phyloP scores from a whole-genome alignment of 176 grass and related monocot species.

The Carex myosuroides region DNA sequence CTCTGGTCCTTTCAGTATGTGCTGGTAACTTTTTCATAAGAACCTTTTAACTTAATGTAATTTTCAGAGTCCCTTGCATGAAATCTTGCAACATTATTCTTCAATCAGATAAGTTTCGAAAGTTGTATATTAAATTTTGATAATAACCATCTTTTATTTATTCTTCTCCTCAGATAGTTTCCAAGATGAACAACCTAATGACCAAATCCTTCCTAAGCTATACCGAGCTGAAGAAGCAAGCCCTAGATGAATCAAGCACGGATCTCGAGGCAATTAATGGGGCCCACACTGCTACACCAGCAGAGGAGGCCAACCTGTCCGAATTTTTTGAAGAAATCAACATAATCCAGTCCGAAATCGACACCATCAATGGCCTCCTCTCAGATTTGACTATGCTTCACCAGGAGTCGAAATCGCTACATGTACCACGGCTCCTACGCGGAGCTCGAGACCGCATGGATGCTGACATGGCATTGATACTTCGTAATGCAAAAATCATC shows the following conservation, averaged over 20 bases:
- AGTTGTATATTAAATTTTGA: background rate
- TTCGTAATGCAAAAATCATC: conserved; percentile 39
- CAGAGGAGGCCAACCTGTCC: conserved; percentile 12
- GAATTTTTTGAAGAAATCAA: conserved; percentile 33
- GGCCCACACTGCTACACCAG: background rate
- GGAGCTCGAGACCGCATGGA: conserved; percentile 39
- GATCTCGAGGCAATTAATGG: conserved; percentile 7
- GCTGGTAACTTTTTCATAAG: background rate
- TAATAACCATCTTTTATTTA: background rate
- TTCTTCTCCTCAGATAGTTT: background rate
- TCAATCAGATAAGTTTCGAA: background rate
- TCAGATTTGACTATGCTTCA: conserved; percentile 28
- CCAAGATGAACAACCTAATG: conserved; percentile 31
- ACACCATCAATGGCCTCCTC: conserved; percentile 25
- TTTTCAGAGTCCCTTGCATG: background rate
- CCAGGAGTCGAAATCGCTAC: conserved; percentile 27
- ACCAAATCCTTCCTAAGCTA: conserved; percentile 28
- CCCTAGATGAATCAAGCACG: background rate
- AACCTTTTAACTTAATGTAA: background rate
- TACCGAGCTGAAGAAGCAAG: conserved; percentile 20
- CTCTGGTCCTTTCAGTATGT: background rate
- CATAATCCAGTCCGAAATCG: conserved; percentile 31
- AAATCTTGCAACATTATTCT: background rate
- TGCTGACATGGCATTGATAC: conserved; percentile 28
- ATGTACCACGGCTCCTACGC: conserved; percentile 27